These are phyloP conservation scores for Crepidotus variabilis DNA, from an alignment of 768 basidiomycete species.

Conservation along the genomic window DNA sequence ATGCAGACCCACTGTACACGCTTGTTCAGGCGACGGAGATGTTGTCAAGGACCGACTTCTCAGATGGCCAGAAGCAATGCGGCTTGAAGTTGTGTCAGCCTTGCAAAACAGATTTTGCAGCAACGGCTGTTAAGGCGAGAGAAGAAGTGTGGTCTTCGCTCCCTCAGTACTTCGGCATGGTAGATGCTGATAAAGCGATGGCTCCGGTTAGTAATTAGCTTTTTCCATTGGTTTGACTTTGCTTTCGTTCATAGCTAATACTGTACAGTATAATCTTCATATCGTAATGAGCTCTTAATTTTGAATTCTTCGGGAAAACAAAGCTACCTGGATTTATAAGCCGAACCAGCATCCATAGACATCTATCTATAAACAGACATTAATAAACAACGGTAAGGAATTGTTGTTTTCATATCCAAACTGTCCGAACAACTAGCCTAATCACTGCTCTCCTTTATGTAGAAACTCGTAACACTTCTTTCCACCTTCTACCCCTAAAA, in stretches of 20 bases:
- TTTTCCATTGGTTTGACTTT: not conserved
- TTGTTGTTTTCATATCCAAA: too few relatives aligned
- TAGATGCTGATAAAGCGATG: slow-evolving; percentile 14
- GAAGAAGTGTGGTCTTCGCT: slow-evolving; percentile 60
- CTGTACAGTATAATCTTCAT: too few relatives aligned
- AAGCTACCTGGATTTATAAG: too few relatives aligned
- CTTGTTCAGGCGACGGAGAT: slow-evolving; percentile 67
- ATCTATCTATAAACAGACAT: too few relatives aligned
- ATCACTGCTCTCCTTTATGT: slow-evolving; percentile 53
- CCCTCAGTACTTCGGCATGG: slow-evolving; percentile 62
- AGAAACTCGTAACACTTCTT: slow-evolving; percentile 80
- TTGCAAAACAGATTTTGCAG: slow-evolving; percentile 43
- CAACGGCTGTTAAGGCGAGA: slow-evolving; percentile 43
- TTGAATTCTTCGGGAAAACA: too few relatives aligned
- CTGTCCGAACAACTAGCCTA: too few relatives aligned
- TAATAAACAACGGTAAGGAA: too few relatives aligned
- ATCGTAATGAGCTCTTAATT: too few relatives aligned
- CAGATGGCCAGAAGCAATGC: slow-evolving; percentile 50
- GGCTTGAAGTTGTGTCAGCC: slow-evolving; percentile 24
- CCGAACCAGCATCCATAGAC: too few relatives aligned
- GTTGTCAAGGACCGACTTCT: slow-evolving; percentile 68
- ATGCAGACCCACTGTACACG: slow-evolving; percentile 71
- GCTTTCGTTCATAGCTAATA: too few relatives aligned
- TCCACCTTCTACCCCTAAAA: slow-evolving; percentile 81
- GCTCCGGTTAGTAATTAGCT: not conserved